These are phyloP conservation scores for Neodidymelliopsis sp. DNA, from an alignment of 2,329 filamentous ascomycete species.

Conservation along the genomic window DNA sequence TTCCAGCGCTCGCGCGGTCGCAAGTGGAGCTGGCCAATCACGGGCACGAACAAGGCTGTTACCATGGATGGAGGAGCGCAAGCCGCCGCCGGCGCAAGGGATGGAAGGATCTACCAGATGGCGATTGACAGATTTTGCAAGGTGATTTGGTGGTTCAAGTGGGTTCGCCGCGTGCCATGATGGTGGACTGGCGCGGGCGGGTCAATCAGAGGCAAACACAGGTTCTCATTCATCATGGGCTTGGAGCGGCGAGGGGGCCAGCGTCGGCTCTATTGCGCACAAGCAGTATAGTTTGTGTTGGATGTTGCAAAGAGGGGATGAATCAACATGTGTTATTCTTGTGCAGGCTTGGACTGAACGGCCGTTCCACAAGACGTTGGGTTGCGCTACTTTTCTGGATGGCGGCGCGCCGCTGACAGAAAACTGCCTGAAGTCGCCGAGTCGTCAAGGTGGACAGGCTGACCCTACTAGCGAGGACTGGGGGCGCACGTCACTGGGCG, in stretches of 20 bases:
- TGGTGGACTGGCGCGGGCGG: slow-evolving; percentile 26
- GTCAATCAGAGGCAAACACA: slow-evolving; percentile 29
- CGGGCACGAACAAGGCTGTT: slow-evolving; percentile 11
- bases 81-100: slow-evolving; percentile 36
- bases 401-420: slow-evolving; percentile 38
- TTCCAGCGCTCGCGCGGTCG: slow-evolving; percentile 21
- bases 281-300: slow-evolving; percentile 3
- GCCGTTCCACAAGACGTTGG: slow-evolving; percentile 30
- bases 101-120: slow-evolving; percentile 34
- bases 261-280: slow-evolving; percentile 27
- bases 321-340: too few relatives aligned
- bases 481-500: slow-evolving; percentile 37
- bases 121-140: slow-evolving; percentile 35
- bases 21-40: slow-evolving; percentile 34
- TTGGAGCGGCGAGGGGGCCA: slow-evolving; percentile 31
- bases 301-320: slow-evolving; percentile 5
- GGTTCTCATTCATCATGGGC: slow-evolving; percentile 15
- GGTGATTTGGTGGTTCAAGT: slow-evolving; percentile 38
- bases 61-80: slow-evolving; percentile 29
- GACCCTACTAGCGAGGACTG: slow-evolving; percentile 22
- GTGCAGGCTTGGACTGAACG: too few relatives aligned
- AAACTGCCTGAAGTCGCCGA: slow-evolving; percentile 38
- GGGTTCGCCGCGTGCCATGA: slow-evolving; percentile 32
- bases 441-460: slow-evolving; percentile 31
- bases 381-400: slow-evolving; percentile 19